Percentiles rank a stretch among this genome's conserved stretches.
Conservation (phyloP, 2,329 filamentous ascomycete genomes). For the Thermoascus crustaceus region DNA sequence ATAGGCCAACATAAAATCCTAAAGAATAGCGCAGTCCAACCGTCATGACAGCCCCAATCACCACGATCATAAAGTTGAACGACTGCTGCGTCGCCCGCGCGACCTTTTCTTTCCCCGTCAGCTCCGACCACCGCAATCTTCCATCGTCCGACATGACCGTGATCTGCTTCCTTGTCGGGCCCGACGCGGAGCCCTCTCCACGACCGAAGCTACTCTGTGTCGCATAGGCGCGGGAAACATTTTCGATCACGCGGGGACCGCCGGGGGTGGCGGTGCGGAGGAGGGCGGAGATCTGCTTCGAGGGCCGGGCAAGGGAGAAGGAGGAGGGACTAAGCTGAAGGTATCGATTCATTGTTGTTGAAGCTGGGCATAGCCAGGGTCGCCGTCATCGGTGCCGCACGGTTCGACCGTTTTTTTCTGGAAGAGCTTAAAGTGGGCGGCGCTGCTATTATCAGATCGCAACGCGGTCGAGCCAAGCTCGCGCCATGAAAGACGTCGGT, state of each 20-base stretch:
- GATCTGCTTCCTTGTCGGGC: slow-evolving; percentile 57
- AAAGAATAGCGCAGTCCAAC: slow-evolving; percentile 43
- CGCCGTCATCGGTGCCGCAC: slow-evolving; percentile 12
- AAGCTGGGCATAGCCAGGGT: slow-evolving; percentile 11
- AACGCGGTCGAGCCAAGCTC: no score
- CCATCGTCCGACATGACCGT: slow-evolving; percentile 85
- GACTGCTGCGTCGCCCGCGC: slow-evolving; percentile 82
- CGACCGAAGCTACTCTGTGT: slow-evolving; percentile 45
- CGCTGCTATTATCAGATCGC: no score
- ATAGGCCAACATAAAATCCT: neutral
- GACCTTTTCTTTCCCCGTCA: slow-evolving; percentile 69
- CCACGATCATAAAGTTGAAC: slow-evolving; percentile 74
- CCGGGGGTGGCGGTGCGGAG: slow-evolving; percentile 3
- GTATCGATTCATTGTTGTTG: slow-evolving; percentile 16
- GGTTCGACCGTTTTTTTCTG: no score
- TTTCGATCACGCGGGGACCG: slow-evolving; percentile 2
- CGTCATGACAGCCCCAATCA: slow-evolving; percentile 67
- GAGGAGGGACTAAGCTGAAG: slow-evolving; percentile 15
- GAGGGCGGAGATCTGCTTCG: slow-evolving; percentile 1
- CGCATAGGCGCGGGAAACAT: slow-evolving; percentile 49
- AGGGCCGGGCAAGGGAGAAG: slow-evolving; percentile 4
- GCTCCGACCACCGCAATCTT: slow-evolving; percentile 67
- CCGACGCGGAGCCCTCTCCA: slow-evolving; percentile 24
- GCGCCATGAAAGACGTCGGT: no score
- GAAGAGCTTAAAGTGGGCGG: no score